Conservation (phyloP, 1,139 yeast species). For the Protomyces gravidus region DNA sequence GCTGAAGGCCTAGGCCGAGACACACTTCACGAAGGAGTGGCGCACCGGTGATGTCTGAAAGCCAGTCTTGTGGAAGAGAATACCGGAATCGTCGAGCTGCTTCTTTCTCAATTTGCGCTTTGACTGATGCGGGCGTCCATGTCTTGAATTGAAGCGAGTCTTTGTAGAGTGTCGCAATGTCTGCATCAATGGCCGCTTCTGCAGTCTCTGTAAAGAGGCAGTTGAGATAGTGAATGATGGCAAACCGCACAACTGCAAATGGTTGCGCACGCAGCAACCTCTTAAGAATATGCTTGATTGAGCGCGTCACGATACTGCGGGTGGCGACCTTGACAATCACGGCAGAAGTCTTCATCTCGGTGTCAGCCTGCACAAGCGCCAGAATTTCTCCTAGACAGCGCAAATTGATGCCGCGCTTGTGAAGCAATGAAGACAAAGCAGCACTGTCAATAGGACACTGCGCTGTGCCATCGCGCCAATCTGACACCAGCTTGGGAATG, state of each 20-base stretch:
- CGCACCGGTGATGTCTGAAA: constrained; percentile 42
- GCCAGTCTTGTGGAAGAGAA: constrained; percentile 52
- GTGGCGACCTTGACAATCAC: constrained; percentile 49
- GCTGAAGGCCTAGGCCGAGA: constrained; percentile 78
- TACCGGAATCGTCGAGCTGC: constrained; percentile 57
- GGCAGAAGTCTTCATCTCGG: constrained; percentile 35
- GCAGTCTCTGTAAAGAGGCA: constrained; percentile 58
- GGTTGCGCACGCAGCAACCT: constrained; percentile 50
- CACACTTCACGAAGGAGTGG: constrained; percentile 70
- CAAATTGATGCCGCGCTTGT: constrained; percentile 77
- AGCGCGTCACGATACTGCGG: constrained; percentile 74
- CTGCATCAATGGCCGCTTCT: constrained; percentile 47
- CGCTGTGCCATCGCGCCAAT: constrained; percentile 48
- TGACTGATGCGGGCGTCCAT: constrained; percentile 48
- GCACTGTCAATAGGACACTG: constrained; percentile 75
- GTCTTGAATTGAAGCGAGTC: constrained; percentile 44
- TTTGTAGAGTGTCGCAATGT: constrained; percentile 33
- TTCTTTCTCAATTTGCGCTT: constrained; percentile 48
- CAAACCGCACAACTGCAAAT: constrained; percentile 52
- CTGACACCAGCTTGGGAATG: constrained; percentile 61
- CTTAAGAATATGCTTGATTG: constrained; percentile 70
- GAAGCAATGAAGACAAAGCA: constrained; percentile 65
- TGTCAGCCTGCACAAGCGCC: constrained; percentile 40
- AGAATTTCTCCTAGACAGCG: constrained; percentile 66
- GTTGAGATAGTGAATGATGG: constrained; percentile 70